A percentile compares a stretch with the other conserved stretches of the same genome.
Conservation (phyloP, 202 grass and related monocot genomes). For the Zizania palustris region DNA sequence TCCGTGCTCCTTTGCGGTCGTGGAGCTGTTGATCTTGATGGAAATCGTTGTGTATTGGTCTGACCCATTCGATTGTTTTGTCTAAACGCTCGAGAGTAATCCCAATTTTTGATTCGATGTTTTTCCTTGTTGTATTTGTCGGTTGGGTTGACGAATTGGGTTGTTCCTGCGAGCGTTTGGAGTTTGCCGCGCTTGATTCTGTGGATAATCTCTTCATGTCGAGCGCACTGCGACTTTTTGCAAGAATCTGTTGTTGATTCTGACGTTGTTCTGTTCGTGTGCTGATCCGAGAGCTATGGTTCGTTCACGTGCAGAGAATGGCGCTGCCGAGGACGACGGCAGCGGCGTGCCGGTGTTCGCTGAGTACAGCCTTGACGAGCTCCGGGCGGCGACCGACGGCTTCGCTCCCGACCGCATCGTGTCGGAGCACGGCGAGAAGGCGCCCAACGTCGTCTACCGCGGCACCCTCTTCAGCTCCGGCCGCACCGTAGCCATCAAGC, state of each 20-base stretch:
- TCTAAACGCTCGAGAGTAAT: constrained; percentile 9
- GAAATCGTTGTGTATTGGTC: constrained; percentile 18
- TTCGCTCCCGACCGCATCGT: constrained; percentile 81
- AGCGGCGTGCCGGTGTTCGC: constrained; percentile 58
- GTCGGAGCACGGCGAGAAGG: constrained; percentile 94
- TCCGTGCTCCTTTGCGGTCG: background rate
- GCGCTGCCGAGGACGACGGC: constrained; percentile 48
- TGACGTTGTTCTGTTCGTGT: background rate
- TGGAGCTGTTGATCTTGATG: constrained; percentile 37
- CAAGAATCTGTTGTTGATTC: constrained; percentile 21
- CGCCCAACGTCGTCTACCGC: constrained; percentile 83
- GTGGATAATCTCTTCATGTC: background rate
- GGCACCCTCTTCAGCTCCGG: constrained; percentile 75
- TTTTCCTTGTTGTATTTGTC: background rate
- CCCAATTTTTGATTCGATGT: constrained; percentile 28
- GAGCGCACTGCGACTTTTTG: constrained; percentile 19
- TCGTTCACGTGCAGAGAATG: constrained; percentile 54
- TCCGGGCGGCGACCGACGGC: constrained; percentile 69
- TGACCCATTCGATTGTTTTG: constrained; percentile 39
- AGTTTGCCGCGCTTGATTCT: background rate
- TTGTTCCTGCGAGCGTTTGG: constrained; percentile 14
- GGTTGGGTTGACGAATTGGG: constrained; percentile 18
- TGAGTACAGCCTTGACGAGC: constrained; percentile 80
- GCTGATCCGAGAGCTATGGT: constrained; percentile 30
- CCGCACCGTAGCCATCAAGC: constrained; percentile 74